Conservation (phyloP, 768 basidiomycete species). For the Psilocybe azurescens region DNA sequence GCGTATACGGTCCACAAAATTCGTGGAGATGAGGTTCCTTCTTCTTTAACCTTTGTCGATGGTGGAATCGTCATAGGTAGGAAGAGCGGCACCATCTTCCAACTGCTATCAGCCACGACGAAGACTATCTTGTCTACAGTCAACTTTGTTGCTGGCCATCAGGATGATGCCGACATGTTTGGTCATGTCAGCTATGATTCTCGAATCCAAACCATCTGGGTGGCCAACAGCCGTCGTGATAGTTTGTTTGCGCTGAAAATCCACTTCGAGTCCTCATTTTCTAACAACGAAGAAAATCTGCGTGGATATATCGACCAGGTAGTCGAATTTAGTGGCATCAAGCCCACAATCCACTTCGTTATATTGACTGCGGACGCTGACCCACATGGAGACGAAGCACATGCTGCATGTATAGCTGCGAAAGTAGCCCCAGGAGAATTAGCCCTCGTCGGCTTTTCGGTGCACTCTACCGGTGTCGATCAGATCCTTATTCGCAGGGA, state of each 20-base stretch:
- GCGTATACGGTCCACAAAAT: conserved; percentile 81
- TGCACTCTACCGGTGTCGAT: conserved; percentile 90
- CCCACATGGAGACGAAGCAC: conserved; percentile 81
- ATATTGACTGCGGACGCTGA: conserved; percentile 86
- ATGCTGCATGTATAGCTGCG: conserved; percentile 83
- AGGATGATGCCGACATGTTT: conserved; percentile 86
- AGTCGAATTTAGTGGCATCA: conserved; percentile 82
- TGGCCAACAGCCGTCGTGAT: conserved; percentile 84
- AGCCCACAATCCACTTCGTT: conserved; percentile 88
- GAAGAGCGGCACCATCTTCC: conserved; percentile 85
- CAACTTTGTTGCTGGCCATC: conserved; percentile 72
- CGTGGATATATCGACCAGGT: conserved; percentile 80
- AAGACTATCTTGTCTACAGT: conserved; percentile 78
- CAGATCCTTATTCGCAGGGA: conserved; percentile 87
- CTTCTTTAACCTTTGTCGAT: conserved; percentile 85
- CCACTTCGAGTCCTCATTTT: conserved; percentile 64
- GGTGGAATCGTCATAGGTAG: conserved; percentile 86
- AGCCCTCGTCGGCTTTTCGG: conserved; percentile 85
- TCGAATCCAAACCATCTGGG: conserved; percentile 85
- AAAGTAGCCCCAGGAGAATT: conserved; percentile 78
- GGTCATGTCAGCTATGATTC: conserved; percentile 88
- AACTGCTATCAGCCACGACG: conserved; percentile 77
- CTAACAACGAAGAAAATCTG: conserved; percentile 64
- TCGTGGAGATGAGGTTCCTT: conserved; percentile 80
- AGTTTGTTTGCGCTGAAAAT: conserved; percentile 85